Percentiles rank a stretch among this genome's conserved stretches.
phyloP scores from a whole-genome alignment of 257 asterid species.

The Penstemon eatonii region DNA sequence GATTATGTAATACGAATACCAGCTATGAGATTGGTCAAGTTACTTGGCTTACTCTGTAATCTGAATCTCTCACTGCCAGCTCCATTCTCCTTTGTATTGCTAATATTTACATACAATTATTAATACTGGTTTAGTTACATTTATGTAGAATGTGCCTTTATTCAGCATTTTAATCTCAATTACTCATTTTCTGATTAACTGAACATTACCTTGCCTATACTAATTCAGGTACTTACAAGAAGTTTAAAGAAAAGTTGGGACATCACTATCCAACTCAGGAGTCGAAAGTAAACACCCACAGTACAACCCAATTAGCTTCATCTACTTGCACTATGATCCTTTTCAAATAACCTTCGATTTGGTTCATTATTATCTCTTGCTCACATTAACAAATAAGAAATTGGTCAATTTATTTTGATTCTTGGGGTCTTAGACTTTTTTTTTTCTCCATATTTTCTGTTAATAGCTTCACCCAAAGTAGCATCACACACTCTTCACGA shows the following conservation, averaged over 20 bases:
- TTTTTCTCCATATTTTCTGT: background rate
- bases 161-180: conserved; percentile 10
- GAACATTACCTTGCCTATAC: background rate
- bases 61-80: conserved; percentile 8
- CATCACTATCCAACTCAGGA: conserved; percentile 49
- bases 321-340: conserved; percentile 17
- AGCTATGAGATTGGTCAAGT: conserved; percentile 5
- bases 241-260: conserved; percentile 80
- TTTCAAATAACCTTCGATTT: conserved; percentile 12
- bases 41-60: conserved; percentile 6
- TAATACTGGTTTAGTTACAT: background rate
- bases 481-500: background rate
- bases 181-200: conserved; percentile 7
- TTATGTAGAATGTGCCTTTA: background rate
- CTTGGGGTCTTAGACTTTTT: background rate
- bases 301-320: conserved; percentile 1
- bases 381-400: conserved; percentile 9
- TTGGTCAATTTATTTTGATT: background rate
- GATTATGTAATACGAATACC: background rate
- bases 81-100: background rate
- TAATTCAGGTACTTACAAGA: conserved; percentile 81
- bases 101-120: background rate
- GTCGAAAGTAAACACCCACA: conserved; percentile 49
- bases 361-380: conserved; percentile 5
- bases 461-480: background rate